Percentiles rank a stretch among this genome's conserved stretches.
Evolutionary conservation across 768 basidiomycete genomes (phyloP).

Genomic region (Tricholoma terreum): DNA sequence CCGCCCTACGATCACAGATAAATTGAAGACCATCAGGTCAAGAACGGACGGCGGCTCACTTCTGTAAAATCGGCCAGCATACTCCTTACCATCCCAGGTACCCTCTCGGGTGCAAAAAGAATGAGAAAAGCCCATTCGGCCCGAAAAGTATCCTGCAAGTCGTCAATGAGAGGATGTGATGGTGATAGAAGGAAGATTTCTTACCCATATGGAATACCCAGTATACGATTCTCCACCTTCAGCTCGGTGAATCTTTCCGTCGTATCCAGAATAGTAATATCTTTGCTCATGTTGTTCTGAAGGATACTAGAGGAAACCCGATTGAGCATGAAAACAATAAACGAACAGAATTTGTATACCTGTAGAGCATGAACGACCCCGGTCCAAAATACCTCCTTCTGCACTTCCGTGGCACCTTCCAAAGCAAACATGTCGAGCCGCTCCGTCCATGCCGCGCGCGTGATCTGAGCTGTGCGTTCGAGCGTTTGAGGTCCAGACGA

Average conservation of each 20-base stretch:
- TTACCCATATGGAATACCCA: conserved; percentile 78
- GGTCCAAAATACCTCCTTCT: conserved; percentile 55
- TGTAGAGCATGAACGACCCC: conserved; percentile 62
- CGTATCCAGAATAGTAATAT: conserved; percentile 75
- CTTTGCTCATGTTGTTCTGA: conserved; percentile 69
- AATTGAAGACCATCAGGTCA: not conserved
- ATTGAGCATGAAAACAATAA: not conserved
- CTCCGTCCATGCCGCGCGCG: conserved; percentile 54
- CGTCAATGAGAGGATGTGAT: not conserved
- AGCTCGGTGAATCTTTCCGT: conserved; percentile 54
- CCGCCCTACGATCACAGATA: conserved; percentile 49
- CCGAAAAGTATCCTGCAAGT: conserved; percentile 68
- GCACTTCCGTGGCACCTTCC: conserved; percentile 44
- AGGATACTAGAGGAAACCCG: conserved; percentile 53
- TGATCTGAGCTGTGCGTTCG: conserved; percentile 47
- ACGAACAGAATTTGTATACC: conserved; percentile 24
- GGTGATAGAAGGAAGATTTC: conserved; percentile 11
- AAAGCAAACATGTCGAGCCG: conserved; percentile 52
- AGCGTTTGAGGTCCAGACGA: conserved; percentile 26
- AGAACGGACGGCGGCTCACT: conserved; percentile 29
- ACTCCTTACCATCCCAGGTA: conserved; percentile 71
- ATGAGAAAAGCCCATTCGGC: conserved; percentile 80
- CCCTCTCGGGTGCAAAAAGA: conserved; percentile 71
- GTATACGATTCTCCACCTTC: conserved; percentile 62
- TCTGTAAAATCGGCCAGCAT: conserved; percentile 79